These are phyloP conservation scores for Cercospora sp. DNA, from an alignment of 2,329 filamentous ascomycete genomes.

Conservation along the genomic window DNA sequence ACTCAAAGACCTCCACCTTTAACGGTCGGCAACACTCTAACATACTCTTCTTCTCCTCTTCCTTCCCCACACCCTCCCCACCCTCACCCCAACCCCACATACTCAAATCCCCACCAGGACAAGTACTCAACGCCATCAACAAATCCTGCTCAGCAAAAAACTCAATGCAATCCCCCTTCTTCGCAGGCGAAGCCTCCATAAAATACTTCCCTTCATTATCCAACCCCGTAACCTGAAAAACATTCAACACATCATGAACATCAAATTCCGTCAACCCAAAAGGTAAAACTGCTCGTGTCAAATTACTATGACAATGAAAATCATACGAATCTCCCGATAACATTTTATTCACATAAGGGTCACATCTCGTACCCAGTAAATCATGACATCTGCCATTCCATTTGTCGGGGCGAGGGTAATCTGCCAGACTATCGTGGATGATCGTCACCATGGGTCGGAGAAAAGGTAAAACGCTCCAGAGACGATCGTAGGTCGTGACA, in stretches of 20 bases:
- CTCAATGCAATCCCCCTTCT: conserved; percentile 63
- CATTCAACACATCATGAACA: conserved; percentile 81
- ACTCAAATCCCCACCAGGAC: conserved; percentile 77
- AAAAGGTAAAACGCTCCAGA: conserved; percentile 78
- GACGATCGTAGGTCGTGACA: conserved; percentile 62
- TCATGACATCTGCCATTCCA: conserved; percentile 72
- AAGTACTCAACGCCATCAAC: conserved; percentile 66
- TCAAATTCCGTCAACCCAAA: conserved; percentile 70
- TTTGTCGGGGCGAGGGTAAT: conserved; percentile 42
- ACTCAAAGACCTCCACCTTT: conserved; percentile 70
- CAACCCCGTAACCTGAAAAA: conserved; percentile 81
- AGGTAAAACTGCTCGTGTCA: conserved; percentile 69
- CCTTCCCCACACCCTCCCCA: conserved; percentile 52
- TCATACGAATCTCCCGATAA: conserved; percentile 71
- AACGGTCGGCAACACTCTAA: conserved; percentile 70
- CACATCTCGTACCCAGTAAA: conserved; percentile 77
- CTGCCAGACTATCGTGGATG: conserved; percentile 60
- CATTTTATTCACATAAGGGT: conserved; percentile 78
- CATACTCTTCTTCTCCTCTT: conserved; percentile 67
- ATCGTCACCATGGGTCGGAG: conserved; percentile 74
- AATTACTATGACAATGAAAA: conserved; percentile 82
- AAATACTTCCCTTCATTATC: conserved; percentile 73
- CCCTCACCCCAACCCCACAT: conserved; percentile 75
- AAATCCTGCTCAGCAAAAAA: conserved; percentile 80
- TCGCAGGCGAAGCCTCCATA: conserved; percentile 65